These are phyloP conservation scores for Solanum lycopersicoides DNA, from an alignment of 257 asterid species.

Conservation along the genomic window DNA sequence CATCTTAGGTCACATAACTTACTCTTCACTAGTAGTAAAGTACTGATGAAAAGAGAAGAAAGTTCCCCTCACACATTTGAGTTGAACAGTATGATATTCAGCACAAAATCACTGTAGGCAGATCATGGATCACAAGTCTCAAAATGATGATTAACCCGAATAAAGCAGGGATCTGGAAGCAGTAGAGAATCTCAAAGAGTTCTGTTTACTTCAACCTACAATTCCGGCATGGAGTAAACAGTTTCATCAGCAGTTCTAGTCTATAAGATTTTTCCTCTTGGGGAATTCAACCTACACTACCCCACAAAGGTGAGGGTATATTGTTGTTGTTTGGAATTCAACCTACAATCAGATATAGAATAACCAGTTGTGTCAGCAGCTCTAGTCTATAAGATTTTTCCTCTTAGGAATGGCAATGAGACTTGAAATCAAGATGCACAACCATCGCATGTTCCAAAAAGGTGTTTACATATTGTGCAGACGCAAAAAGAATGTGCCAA, in stretches of 20 bases:
- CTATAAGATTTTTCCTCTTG: neutral
- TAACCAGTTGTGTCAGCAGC: neutral
- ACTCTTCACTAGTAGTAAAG: neutral
- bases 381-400: neutral
- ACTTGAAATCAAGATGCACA: neutral
- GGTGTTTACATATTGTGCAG: neutral
- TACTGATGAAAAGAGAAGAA: neutral
- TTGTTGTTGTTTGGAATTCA: neutral
- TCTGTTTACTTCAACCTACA: neutral
- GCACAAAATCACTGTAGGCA: neutral
- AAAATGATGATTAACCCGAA: neutral
- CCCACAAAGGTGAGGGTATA: neutral
- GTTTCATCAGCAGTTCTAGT: neutral
- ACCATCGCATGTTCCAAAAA: neutral
- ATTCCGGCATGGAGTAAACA: neutral
- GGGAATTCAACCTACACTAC: neutral
- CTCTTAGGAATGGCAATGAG: neutral
- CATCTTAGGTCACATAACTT: neutral
- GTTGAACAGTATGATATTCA: neutral
- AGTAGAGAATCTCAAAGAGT: neutral
- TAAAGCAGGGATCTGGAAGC: neutral
- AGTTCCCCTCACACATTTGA: neutral
- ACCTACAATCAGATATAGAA: neutral
- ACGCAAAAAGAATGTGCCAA: neutral
- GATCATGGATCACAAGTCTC: neutral